Base-by-base conservation (phyloP, 2,329 filamentous ascomycete genomes). In the Apiospora kogelbergensis region DNA sequence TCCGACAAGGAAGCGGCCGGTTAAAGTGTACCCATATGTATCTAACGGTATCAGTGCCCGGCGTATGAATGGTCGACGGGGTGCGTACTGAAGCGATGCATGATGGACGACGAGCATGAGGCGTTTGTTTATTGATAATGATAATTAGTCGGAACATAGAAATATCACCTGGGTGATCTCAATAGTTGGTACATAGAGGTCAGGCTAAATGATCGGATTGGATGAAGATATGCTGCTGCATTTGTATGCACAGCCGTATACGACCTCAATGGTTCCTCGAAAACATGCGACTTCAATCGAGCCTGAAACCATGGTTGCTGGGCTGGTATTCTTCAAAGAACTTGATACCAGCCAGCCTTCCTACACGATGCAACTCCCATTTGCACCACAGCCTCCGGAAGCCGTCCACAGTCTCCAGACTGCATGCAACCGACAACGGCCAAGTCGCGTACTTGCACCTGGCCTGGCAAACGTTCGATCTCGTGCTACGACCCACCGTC, bases 1-100 rank as follows among this genome's bases (percentile, higher is more conserved):
- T 64, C 82, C 82, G 9, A 78, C 79, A 9, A 81, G 73, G 82
- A 87, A 81, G 69, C 82, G 83, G 72, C 78, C 80, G 4, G 78
- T 83, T 15, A 72, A 73, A 26, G 65, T 75, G 10, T 74, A 75
- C 69, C 72, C 75, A 0, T 78, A 76, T 41, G 24, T 65, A 30
- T 42, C 63, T 11, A 48, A 46, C 3, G 42, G 42, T 9, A 22
- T n/a, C 22, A 48, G 65, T 9, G 7, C 41, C 17, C 44, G 65
- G 45, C 65, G 65, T 22, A 41, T 66, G 30, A 66, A 66, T 37
- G 65, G 65, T 2, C 63, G 63, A 30, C 26, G 63, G 33, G 63
- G 63, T 45, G 24, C 30, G 24, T 65, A 45, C 30, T 65, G 24
- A 65, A 26, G 24, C 13, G 24, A 7, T 13, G 63, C 41, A 45